Conservation (phyloP, 1,284 basidiomycete species). For the Rhizoctonia solani region DNA sequence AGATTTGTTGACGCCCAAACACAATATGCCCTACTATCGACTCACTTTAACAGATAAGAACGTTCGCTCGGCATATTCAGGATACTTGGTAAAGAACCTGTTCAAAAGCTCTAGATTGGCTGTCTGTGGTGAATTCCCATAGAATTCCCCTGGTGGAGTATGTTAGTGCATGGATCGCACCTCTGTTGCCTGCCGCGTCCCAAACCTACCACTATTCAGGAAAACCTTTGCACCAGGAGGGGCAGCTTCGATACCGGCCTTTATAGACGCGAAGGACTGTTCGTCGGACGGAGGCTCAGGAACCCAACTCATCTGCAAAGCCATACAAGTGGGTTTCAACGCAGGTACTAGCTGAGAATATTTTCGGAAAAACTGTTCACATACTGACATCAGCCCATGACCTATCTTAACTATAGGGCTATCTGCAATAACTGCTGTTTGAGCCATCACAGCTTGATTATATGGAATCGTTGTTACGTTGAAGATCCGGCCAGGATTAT, state of each 20-base stretch:
- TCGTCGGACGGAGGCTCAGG: constrained; percentile 36
- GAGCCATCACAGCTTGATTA: background rate
- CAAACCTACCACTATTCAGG: constrained; percentile 38
- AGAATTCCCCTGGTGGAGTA: constrained; percentile 33
- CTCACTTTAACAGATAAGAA: constrained; percentile 38
- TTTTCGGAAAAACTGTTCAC: background rate
- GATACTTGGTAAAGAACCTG: constrained; percentile 39
- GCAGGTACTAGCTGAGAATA: background rate
- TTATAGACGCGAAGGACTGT: constrained; percentile 37
- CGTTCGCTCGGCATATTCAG: constrained; percentile 37
- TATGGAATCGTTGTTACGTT: too few relatives aligned
- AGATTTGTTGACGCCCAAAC: background rate
- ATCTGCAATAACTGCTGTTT: constrained; percentile 14
- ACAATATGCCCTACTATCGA: background rate
- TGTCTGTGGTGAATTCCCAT: constrained; percentile 29
- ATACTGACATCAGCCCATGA: constrained; percentile 32
- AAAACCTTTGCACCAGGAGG: constrained; percentile 33
- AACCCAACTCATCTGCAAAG: constrained; percentile 38
- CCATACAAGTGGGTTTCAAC: too few relatives aligned
- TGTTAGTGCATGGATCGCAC: background rate
- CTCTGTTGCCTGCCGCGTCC: too few relatives aligned
- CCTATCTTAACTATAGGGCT: constrained; percentile 33
- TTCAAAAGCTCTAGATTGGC: constrained; percentile 38
- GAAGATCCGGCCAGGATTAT: too few relatives aligned
- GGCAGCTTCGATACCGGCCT: constrained; percentile 33